phyloP scores from a whole-genome alignment of 768 basidiomycete genomes.

The Dioszegia aurantiaca region DNA sequence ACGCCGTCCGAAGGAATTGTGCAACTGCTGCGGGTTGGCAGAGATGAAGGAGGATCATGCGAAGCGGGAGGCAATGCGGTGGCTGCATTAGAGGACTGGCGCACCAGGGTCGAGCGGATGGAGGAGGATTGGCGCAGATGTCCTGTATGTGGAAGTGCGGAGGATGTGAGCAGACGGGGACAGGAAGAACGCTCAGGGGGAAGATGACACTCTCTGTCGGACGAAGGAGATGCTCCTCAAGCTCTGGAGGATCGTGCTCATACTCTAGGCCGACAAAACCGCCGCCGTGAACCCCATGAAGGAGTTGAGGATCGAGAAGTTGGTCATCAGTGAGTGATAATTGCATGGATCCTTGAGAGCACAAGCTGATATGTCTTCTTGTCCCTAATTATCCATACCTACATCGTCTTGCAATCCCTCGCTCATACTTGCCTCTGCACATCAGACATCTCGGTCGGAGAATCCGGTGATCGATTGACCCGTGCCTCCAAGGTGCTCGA shows the following conservation, averaged over 20 bases:
- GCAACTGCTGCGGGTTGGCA: too few relatives aligned
- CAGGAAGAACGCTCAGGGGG: too few relatives aligned
- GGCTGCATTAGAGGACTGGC: too few relatives aligned
- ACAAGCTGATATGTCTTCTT: slow-evolving; percentile 13
- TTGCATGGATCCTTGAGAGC: neutral
- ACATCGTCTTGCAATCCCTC: neutral
- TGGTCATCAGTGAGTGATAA: slow-evolving; percentile 87
- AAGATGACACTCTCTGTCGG: too few relatives aligned
- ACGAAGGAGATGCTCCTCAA: too few relatives aligned
- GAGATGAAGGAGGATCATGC: too few relatives aligned
- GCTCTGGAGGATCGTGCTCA: slow-evolving; percentile 11
- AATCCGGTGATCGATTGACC: slow-evolving; percentile 97
- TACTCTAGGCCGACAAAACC: slow-evolving; percentile 53
- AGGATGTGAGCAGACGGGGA: too few relatives aligned
- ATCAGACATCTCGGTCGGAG: slow-evolving; percentile 97
- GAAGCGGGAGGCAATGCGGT: too few relatives aligned
- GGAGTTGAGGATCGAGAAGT: slow-evolving; percentile 96
- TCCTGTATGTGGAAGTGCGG: too few relatives aligned
- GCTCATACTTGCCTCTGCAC: neutral
- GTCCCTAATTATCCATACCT: neutral
- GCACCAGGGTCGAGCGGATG: too few relatives aligned
- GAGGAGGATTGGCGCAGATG: too few relatives aligned
- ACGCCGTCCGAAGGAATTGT: too few relatives aligned
- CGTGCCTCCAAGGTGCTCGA: slow-evolving; percentile 99
- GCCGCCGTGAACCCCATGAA: slow-evolving; percentile 75